phyloP scores from a whole-genome alignment of 208 protist species.

The Leishmania tarentolae region DNA sequence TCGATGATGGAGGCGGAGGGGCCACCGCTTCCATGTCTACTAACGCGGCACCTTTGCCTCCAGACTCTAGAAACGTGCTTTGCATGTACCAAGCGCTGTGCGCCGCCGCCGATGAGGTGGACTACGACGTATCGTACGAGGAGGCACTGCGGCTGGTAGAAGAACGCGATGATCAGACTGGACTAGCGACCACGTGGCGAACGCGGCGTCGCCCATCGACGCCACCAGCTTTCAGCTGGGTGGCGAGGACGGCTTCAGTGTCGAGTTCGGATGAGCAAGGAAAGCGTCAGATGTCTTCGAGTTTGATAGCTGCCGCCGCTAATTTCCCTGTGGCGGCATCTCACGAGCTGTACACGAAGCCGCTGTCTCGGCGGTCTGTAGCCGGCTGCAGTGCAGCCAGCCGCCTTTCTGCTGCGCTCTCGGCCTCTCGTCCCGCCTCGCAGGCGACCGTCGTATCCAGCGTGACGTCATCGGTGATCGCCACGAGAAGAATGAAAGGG shows the following conservation, averaged over 20 bases:
- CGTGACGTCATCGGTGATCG: neutral
- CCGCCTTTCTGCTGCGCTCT: conserved; percentile 4
- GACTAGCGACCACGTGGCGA: conserved; percentile 26
- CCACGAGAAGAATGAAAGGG: neutral
- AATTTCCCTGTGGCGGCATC: neutral
- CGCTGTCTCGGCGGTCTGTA: neutral
- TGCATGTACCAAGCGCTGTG: conserved; percentile 23
- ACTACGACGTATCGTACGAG: conserved; percentile 31
- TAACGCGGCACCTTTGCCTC: neutral
- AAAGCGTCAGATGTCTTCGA: too few species aligned
- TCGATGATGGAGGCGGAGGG: neutral
- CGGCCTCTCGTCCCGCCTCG: neutral
- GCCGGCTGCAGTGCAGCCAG: neutral
- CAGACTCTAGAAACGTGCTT: neutral
- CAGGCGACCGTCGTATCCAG: neutral
- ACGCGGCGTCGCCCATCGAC: conserved; percentile 6
- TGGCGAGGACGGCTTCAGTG: neutral
- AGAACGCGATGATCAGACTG: conserved; percentile 22
- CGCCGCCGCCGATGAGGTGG: conserved; percentile 20
- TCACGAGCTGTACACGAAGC: neutral
- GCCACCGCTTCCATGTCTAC: neutral
- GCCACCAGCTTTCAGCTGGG: neutral
- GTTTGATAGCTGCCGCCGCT: neutral
- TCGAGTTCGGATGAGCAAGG: neutral
- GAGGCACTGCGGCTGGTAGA: conserved; percentile 26